Evolutionary conservation across 192 early-diverging fungal genomes (phyloP).

Genomic region (Mortierella alpina): DNA sequence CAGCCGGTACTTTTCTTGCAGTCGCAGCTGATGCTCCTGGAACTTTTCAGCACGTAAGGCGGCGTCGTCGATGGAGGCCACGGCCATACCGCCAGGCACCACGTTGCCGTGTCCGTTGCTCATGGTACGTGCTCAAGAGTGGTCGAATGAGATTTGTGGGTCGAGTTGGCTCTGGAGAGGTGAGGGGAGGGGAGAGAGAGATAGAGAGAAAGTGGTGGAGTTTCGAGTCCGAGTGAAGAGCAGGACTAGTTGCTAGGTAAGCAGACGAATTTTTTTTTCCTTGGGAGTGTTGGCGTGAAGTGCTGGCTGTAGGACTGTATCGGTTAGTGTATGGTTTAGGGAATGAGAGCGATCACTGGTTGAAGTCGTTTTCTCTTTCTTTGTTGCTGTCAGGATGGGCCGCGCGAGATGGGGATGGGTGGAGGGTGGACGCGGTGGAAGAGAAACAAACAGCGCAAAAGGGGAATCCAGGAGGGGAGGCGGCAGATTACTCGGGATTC

Average conservation of each 20-base stretch:
- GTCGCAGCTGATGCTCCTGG: constrained; percentile 42
- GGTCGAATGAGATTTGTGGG: neutral
- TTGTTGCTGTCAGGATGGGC: no score
- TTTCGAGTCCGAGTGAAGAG: no score
- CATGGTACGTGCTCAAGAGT: constrained; percentile 7
- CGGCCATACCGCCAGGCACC: constrained; percentile 47
- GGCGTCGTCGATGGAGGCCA: constrained; percentile 30
- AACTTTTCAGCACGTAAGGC: constrained; percentile 25
- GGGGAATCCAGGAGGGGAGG: neutral
- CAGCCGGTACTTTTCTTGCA: constrained; percentile 40
- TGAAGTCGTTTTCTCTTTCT: no score
- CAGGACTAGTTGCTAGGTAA: no score
- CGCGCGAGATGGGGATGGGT: no score
- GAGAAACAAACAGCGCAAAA: neutral
- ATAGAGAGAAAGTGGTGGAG: neutral
- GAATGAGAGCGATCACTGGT: no score
- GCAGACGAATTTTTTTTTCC: no score
- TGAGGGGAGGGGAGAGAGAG: constrained; percentile 4
- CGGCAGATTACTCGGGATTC: neutral
- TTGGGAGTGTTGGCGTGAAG: no score
- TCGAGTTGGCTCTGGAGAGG: neutral
- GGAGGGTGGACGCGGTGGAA: neutral
- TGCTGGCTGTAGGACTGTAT: no score
- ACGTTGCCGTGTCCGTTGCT: constrained; percentile 38
- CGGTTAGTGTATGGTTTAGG: no score